Evolutionary conservation across 148 eudicot genomes (phyloP), one percentile per base, ranked within the genome.

Genomic region (Limonium bicolor): DNA sequence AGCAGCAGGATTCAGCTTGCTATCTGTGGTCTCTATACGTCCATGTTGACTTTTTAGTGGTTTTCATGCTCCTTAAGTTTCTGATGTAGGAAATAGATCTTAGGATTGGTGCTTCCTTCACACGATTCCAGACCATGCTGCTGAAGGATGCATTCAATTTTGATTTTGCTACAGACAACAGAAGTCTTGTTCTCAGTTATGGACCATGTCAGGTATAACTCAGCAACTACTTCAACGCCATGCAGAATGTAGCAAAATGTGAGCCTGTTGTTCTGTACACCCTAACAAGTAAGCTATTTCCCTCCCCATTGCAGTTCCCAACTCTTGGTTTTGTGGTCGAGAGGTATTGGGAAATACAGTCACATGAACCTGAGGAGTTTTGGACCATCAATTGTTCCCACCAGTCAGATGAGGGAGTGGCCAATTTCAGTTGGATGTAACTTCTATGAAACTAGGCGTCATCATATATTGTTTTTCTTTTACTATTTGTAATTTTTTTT

Each of bases 91-190:
- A 90, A 64, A 77, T 90, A 61, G 99, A 90, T 75, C 85, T 90
- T 13, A 84, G 99, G 7, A 90, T 80, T 47, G 99, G 99, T 39
- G 99, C 99, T 66, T 84, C 99, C 56, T 90, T 90, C 67, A 90
- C 99, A 24, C 69, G 99, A 52, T 90, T 90, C 59, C 99, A 84
- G 70, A 90, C 99, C 38, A 84, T 90, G 99, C 80, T 84, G 47
- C 63, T 90, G 37, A 90, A 46, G 63, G 95, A 84, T 65, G 88
- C 99, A 47, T 90, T 84, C 56, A 51, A 68, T 54, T 63, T 90
- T 44, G 73, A 78, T 62, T 58, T 76, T 47, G 60, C 73, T 57
- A 44, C 75, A 19, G 88, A 75, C 27, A 82, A 73, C 60, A 72
- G 63, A 58, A 90, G 62, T 61, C 26, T 84, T 38, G 41, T 90